phyloP scores from a whole-genome alignment of 352 stramenopile genomes.

The Elongisporangium undulatum region DNA sequence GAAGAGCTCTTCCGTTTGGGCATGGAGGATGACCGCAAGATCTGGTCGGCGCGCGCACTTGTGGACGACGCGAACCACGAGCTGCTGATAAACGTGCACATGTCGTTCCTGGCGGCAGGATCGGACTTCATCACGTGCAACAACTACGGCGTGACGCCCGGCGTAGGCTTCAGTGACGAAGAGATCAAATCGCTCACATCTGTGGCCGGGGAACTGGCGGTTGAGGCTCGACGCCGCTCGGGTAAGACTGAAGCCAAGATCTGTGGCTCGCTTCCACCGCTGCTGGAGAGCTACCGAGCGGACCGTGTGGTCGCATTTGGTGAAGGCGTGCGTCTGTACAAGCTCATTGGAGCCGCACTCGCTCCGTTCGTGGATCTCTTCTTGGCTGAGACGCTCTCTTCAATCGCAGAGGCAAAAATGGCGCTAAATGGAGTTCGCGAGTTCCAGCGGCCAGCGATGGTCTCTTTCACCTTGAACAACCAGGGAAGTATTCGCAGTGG shows the following conservation, averaged over 20 bases:
- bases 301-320: slow-evolving; percentile 71
- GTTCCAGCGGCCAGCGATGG: slow-evolving; percentile 41
- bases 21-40: slow-evolving; percentile 83
- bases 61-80: slow-evolving; percentile 65
- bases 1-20: slow-evolving; percentile 87
- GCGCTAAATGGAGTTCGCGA: slow-evolving; percentile 62
- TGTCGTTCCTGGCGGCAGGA: slow-evolving; percentile 75
- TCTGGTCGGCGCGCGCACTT: slow-evolving; percentile 88
- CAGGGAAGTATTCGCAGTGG: slow-evolving; percentile 72
- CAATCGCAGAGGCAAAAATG: slow-evolving; percentile 78
- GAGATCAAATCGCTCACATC: slow-evolving; percentile 54
- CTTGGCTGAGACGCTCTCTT: slow-evolving; percentile 88
- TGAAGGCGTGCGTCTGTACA: slow-evolving; percentile 72
- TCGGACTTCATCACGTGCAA: slow-evolving; percentile 87
- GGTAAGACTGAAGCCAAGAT: slow-evolving; percentile 25
- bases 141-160: slow-evolving; percentile 88
- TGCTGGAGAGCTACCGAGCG: slow-evolving; percentile 85
- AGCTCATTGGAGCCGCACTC: slow-evolving; percentile 57
- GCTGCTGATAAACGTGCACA: slow-evolving; percentile 73
- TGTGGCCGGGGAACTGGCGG: slow-evolving; percentile 55
- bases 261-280: slow-evolving; percentile 82
- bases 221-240: slow-evolving; percentile 22
- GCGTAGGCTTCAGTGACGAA: slow-evolving; percentile 72
- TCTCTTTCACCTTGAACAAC: slow-evolving; percentile 80
- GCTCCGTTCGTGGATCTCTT: slow-evolving; percentile 69